These are phyloP conservation scores for Colletotrichum tanaceti DNA, from an alignment of 2,329 filamentous ascomycete species.

Conservation along the genomic window DNA sequence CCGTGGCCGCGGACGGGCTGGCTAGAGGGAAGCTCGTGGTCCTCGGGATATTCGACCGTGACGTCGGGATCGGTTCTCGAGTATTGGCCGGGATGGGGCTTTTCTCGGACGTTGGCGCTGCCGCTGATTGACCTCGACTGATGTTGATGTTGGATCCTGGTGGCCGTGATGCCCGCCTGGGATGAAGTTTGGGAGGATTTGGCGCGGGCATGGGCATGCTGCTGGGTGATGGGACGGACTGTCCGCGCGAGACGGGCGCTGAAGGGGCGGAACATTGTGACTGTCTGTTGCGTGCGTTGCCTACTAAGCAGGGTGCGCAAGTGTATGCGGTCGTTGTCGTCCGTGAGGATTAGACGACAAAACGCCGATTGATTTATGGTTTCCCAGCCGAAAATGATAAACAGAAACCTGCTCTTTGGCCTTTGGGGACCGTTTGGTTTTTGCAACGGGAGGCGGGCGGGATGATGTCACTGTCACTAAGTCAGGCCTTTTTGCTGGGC, in stretches of 20 bases:
- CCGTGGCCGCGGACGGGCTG: conserved; percentile 79
- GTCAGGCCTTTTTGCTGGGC: conserved; percentile 16
- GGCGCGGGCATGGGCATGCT: conserved; percentile 22
- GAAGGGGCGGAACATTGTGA: conserved; percentile 40
- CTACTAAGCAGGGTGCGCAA: background rate
- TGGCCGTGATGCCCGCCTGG: conserved; percentile 40
- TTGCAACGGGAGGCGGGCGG: background rate
- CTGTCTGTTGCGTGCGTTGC: background rate
- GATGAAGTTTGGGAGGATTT: conserved; percentile 26
- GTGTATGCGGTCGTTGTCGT: background rate
- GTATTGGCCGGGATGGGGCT: conserved; percentile 67
- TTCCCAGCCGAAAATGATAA: background rate
- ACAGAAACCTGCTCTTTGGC: background rate
- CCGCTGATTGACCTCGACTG: conserved; percentile 47
- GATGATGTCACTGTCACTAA: conserved; percentile 32
- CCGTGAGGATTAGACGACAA: background rate
- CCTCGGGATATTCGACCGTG: conserved; percentile 81
- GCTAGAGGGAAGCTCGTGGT: conserved; percentile 77
- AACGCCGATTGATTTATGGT: background rate
- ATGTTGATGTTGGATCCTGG: conserved; percentile 35
- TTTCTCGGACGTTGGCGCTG: conserved; percentile 50
- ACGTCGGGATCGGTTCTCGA: conserved; percentile 85
- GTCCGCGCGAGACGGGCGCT: conserved; percentile 38
- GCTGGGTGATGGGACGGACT: conserved; percentile 28
- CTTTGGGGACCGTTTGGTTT: conserved; percentile 6